Conservation (phyloP, 2,329 filamentous ascomycete genomes). For the Periglandula ipomoeae region DNA sequence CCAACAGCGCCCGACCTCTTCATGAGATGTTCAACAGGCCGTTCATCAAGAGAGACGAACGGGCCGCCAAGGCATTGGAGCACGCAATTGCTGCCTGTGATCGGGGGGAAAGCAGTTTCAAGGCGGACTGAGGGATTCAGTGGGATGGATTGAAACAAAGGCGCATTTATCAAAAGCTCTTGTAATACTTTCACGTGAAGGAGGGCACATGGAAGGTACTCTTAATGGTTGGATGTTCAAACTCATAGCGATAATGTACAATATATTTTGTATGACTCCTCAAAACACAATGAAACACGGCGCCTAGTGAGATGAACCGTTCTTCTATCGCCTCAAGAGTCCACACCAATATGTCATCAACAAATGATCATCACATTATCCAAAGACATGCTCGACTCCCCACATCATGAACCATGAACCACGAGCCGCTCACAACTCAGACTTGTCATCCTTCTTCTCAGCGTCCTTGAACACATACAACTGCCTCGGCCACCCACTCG, state of each 20-base stretch:
- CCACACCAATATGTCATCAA: no score
- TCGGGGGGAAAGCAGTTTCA: slow-evolving; percentile 8
- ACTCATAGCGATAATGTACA: no score
- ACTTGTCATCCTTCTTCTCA: not conserved
- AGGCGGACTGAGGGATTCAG: not conserved
- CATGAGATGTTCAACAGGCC: slow-evolving; percentile 48
- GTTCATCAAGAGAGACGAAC: slow-evolving; percentile 46
- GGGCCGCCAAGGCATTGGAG: slow-evolving; percentile 38
- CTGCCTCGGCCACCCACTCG: slow-evolving; percentile 40
- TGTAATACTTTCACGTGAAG: no score
- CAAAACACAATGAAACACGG: no score
- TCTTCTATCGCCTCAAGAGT: no score
- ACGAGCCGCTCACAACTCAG: slow-evolving; percentile 8
- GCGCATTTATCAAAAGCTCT: no score
- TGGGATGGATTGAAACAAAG: not conserved
- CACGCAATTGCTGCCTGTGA: slow-evolving; percentile 16
- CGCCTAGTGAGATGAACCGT: no score
- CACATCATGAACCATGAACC: not conserved
- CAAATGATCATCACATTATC: not conserved
- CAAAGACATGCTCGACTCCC: not conserved
- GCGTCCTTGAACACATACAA: slow-evolving; percentile 35
- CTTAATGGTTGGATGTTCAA: no score
- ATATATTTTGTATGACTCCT: no score
- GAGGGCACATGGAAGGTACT: no score
- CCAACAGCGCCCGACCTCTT: slow-evolving; percentile 55